These are phyloP conservation scores for Candolleomyces efflorescens DNA, from an alignment of 768 basidiomycete genomes.

Conservation along the genomic window DNA sequence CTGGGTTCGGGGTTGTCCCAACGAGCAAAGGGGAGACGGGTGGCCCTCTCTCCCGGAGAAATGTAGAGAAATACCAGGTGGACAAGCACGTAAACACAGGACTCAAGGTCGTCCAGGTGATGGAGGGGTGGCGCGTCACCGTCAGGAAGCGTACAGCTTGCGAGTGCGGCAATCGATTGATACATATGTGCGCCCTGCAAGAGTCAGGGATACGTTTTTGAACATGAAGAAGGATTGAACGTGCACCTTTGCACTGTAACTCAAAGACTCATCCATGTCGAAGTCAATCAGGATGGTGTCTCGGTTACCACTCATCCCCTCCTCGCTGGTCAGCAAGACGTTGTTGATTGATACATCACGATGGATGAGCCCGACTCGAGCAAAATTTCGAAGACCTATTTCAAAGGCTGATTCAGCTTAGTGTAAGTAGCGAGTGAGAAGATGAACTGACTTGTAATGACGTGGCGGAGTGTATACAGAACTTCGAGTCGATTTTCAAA, in stretches of 20 bases:
- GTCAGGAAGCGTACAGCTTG: not conserved
- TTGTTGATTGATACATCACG: constrained; percentile 5
- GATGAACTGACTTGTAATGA: not conserved
- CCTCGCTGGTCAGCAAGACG: not conserved
- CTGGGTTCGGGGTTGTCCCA: too few relatives aligned
- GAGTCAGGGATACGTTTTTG: not conserved
- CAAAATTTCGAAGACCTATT: not conserved
- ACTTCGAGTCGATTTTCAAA: not conserved
- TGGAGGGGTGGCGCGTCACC: too few relatives aligned
- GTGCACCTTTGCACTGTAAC: not conserved
- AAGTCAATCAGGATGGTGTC: constrained; percentile 7
- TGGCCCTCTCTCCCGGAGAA: too few relatives aligned
- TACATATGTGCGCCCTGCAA: not conserved
- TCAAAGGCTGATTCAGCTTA: not conserved
- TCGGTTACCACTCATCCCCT: not conserved
- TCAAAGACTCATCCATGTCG: not conserved
- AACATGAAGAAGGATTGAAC: not conserved
- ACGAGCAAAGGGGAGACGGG: too few relatives aligned
- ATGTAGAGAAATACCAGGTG: too few relatives aligned
- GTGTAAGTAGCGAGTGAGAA: not conserved
- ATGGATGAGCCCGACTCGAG: not conserved
- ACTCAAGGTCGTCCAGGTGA: too few relatives aligned
- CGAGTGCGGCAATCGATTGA: not conserved
- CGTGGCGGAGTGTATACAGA: not conserved
- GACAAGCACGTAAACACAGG: too few relatives aligned